Evolutionary conservation across 495 filamentous ascomycete species (phyloP), one percentile per base, ranked within the genome.

Genomic region (Xylaria sp.): DNA sequence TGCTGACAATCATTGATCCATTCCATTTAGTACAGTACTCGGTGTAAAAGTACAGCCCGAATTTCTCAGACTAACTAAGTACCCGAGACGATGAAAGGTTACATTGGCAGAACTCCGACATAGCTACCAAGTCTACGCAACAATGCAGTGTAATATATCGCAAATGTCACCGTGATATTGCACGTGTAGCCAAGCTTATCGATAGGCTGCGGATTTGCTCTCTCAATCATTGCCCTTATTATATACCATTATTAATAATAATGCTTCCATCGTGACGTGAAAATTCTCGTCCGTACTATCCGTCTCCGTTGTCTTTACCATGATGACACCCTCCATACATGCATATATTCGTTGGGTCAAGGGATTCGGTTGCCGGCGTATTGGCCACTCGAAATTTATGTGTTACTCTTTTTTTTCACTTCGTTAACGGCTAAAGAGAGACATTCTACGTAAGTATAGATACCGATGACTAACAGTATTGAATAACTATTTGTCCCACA

Each of bases 321-420:
- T 67, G 48, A 64, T 64, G 63, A 59, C 63, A 55, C 63, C 52
- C 64, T 31, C 63, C 43, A 68, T 58, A 2, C 44, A 50, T 67
- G n/a, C 11, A 2, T 26, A 15, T n/a, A 2, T 26, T 3, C 12
- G 26, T 19, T 11, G 5, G 14, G 37, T 65, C 61, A 70, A 73
- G 70, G 70, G 67, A 73, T 50, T 26, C 52, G 55, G 53, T 21
- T 29, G 65, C 35, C 43, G 66, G 21, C 58, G 46, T 15, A 3
- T 15, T 57, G 52, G 29, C 64, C 63, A 9, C 63, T 21, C 21
- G 7, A 48, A 48, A 19, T 31, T 48, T 40, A 48, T 26, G 52
- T 53, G 50, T 33, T 31, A 14, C 29, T n/a, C n/a, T 52, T 66
- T 4, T 37, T 50, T 66, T 50, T 66, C 7, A 0, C 35, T 64